These are phyloP conservation scores for Pisolithus marmoratus DNA, from an alignment of 768 basidiomycete genomes.

Conservation along the genomic window DNA sequence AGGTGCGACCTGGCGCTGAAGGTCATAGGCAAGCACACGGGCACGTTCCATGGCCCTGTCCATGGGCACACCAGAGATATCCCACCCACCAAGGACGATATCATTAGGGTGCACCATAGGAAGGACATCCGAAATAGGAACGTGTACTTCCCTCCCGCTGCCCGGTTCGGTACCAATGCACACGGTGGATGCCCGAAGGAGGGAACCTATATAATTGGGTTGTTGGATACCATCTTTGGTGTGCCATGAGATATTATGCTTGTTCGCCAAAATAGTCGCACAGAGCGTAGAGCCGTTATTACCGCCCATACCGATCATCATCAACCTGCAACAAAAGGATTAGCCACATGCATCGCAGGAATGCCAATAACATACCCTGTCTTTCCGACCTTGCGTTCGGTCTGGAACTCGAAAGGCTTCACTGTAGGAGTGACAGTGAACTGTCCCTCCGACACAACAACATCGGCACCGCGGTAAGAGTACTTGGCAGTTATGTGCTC, in stretches of 20 bases:
- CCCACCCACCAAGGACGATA: slow-evolving; percentile 97
- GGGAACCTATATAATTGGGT: slow-evolving; percentile 97
- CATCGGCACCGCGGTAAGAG: slow-evolving; percentile 71
- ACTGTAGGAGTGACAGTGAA: slow-evolving; percentile 75
- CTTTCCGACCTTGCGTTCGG: slow-evolving; percentile 76
- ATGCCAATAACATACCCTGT: slow-evolving; percentile 67
- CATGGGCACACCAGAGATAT: slow-evolving; percentile 81
- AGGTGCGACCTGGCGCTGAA: slow-evolving; percentile 91
- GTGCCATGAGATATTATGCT: slow-evolving; percentile 89
- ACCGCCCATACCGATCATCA: slow-evolving; percentile 96
- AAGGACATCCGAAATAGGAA: slow-evolving; percentile 87
- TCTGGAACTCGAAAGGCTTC: slow-evolving; percentile 87
- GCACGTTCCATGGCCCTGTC: slow-evolving; percentile 93
- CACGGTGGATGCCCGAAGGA: slow-evolving; percentile 93
- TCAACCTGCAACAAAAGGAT: slow-evolving; percentile 50
- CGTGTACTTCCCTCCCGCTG: slow-evolving; percentile 84
- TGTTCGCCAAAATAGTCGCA: slow-evolving; percentile 94
- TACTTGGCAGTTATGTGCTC: slow-evolving; percentile 81
- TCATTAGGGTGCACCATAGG: slow-evolving; percentile 99
- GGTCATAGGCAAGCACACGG: slow-evolving; percentile 91
- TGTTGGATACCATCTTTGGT: slow-evolving; percentile 89
- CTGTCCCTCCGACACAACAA: slow-evolving; percentile 65
- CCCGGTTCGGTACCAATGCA: slow-evolving; percentile 78
- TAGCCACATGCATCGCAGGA: neutral
- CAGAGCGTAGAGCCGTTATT: slow-evolving; percentile 96